Conservation (phyloP, 176 grass and related monocot species). For the Urochloa ruziziensis region DNA sequence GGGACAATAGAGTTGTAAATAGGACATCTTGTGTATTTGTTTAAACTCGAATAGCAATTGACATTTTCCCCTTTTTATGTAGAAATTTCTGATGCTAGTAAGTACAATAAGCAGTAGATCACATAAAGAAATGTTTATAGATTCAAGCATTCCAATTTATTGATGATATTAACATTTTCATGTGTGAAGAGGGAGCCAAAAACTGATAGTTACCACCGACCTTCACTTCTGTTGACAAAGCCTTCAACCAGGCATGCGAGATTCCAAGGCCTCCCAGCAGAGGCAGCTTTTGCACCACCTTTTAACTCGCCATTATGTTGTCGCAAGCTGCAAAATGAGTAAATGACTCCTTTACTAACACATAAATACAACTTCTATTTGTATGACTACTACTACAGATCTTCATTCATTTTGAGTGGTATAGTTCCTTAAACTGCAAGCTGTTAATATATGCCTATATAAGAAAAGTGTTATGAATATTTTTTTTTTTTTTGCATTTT, state of each 20-base stretch:
- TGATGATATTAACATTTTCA: not conserved
- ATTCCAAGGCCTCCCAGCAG: constrained; percentile 74
- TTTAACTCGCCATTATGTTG: constrained; percentile 89
- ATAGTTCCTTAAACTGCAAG: not conserved
- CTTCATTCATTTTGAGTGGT: not conserved
- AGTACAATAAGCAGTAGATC: not conserved
- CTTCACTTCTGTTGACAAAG: constrained; percentile 77
- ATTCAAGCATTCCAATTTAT: not conserved
- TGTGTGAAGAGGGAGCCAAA: not conserved
- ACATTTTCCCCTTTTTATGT: not conserved
- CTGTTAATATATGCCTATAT: not conserved
- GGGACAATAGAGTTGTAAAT: not conserved
- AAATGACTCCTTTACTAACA: not conserved
- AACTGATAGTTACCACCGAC: constrained; percentile 28
- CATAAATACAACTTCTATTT: not conserved
- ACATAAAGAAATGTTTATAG: not conserved
- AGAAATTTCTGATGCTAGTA: not conserved
- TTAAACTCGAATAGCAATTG: not conserved
- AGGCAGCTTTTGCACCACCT: constrained; percentile 88
- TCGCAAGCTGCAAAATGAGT: constrained; percentile 61
- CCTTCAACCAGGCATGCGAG: constrained; percentile 77
- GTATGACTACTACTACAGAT: not conserved
- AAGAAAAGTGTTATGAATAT: not conserved
- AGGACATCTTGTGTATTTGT: not conserved
- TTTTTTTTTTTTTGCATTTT: not conserved